Evolutionary conservation across 2,329 filamentous ascomycete species (phyloP).

Genomic region (Diatrype stigma): DNA sequence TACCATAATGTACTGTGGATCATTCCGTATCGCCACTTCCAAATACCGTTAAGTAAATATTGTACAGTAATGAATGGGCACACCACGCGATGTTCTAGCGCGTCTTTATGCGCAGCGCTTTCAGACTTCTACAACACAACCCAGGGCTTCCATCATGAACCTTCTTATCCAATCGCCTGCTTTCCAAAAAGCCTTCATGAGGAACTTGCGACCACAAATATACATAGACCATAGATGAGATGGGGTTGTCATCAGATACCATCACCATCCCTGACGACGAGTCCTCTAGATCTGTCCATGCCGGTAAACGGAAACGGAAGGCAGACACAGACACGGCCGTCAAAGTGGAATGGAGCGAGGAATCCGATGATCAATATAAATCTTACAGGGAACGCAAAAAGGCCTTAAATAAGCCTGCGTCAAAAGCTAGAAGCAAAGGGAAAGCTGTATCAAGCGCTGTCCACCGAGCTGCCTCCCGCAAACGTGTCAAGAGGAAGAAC

Average conservation of each 20-base stretch:
- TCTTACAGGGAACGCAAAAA: constrained; percentile 21
- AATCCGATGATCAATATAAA: constrained; percentile 15
- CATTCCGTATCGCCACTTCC: no score
- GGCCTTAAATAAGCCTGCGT: constrained; percentile 6
- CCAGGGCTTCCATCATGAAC: no score
- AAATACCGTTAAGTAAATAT: no score
- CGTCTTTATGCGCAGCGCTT: no score
- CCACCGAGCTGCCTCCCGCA: constrained; percentile 1
- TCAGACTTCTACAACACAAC: no score
- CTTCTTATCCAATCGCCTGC: background rate
- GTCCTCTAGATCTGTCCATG: constrained; percentile 18
- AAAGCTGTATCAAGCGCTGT: no score
- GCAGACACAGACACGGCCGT: background rate
- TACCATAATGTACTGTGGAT: no score
- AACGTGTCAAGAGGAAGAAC: constrained; percentile 6
- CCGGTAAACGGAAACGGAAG: constrained; percentile 20
- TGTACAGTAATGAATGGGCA: no score
- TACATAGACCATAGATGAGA: constrained; percentile 4
- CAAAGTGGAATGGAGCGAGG: constrained; percentile 24
- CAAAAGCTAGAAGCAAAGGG: constrained; percentile 12
- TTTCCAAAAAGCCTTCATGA: background rate
- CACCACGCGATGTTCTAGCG: no score
- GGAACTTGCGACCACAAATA: background rate
- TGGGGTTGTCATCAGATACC: constrained; percentile 12
- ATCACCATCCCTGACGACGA: constrained; percentile 24